Base-by-base conservation (phyloP, 768 basidiomycete species). In the Mycena sanguinolenta region DNA sequence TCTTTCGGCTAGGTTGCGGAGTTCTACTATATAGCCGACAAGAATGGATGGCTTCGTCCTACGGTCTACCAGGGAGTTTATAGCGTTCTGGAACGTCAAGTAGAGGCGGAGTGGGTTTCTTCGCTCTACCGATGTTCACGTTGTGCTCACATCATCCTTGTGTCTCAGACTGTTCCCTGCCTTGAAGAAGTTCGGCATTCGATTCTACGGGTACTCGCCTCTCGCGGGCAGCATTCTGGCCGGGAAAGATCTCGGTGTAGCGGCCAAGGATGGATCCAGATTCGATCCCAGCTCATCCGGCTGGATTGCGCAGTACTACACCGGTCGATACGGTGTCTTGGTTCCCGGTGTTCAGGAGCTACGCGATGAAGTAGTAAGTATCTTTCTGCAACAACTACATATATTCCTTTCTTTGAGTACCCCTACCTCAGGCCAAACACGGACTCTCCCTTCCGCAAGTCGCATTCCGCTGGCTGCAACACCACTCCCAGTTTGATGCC, bases 381-480 rank as follows among this genome's bases (percentile, higher is more conserved):
- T 50, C 25, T 9, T n/a, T n/a, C 49, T 27, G 23, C 49, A 23
- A 50, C 25, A 21, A 21, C 19, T 50, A 6, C 14, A 1, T 19
- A 10, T 27, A 27, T 50, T 3, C n/a, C 17, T n/a, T 50, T 46
- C 7, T 7, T n/a, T n/a, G n/a, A 46, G 32, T 34, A 34, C 10
- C 4, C n/a, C 7, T 46, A 25, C 49, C 13, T 13, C 49, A 50
- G 49, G 13, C 49, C 25, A 50, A 50, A 50, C 25, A 25, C 49
- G 49, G 49, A 12, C 49, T 50, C 23, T 25, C 49, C 4, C 49
- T 50, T 25, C 49, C 49, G n/a, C 49, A 50, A 50, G 25, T 50
- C 25, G 25, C 49, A 25, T 50, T 50, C 49, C 49, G 49, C 49
- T 50, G 49, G 49, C 49, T 50, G 49, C 49, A 50, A 25, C 49